Percentiles rank a stretch among this genome's conserved stretches.
Conservation (phyloP, 371 early-diverging fungal genomes). For the Chytridiales sp. region DNA sequence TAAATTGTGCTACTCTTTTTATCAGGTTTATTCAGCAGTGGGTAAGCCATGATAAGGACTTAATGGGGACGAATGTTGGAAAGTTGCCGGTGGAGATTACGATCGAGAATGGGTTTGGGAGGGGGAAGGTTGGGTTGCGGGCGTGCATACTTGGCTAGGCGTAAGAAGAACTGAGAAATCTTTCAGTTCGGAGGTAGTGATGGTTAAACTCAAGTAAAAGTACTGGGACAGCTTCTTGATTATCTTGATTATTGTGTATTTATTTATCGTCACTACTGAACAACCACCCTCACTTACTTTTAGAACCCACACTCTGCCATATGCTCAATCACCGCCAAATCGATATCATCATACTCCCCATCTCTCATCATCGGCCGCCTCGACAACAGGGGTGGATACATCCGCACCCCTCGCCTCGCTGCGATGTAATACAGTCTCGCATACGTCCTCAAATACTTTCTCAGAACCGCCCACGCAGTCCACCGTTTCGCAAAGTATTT, state of each 20-base stretch:
- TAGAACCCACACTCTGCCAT: constrained; percentile 45
- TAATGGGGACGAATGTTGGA: constrained; percentile 20
- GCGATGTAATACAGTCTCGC: constrained; percentile 45
- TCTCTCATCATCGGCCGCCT: constrained; percentile 43
- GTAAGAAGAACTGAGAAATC: no score
- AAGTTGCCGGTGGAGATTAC: constrained; percentile 22
- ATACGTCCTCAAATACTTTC: constrained; percentile 45
- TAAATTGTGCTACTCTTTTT: background rate
- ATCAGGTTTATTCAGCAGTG: constrained; percentile 37
- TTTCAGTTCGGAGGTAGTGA: no score
- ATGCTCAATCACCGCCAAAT: constrained; percentile 48
- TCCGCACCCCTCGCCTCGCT: constrained; percentile 41
- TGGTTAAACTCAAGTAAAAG: no score
- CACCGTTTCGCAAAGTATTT: constrained; percentile 48
- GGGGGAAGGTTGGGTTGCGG: constrained; percentile 47
- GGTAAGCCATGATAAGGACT: constrained; percentile 44
- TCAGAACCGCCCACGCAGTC: constrained; percentile 48
- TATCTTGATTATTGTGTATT: background rate
- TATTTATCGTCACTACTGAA: background rate
- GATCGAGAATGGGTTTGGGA: constrained; percentile 45
- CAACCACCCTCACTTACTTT: no score
- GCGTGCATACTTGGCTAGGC: constrained; percentile 31
- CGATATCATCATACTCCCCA: constrained; percentile 51
- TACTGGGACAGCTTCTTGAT: background rate
- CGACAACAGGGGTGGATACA: constrained; percentile 39